Conservation (phyloP, 768 basidiomycete species). For the Austroboletus eburneus region DNA sequence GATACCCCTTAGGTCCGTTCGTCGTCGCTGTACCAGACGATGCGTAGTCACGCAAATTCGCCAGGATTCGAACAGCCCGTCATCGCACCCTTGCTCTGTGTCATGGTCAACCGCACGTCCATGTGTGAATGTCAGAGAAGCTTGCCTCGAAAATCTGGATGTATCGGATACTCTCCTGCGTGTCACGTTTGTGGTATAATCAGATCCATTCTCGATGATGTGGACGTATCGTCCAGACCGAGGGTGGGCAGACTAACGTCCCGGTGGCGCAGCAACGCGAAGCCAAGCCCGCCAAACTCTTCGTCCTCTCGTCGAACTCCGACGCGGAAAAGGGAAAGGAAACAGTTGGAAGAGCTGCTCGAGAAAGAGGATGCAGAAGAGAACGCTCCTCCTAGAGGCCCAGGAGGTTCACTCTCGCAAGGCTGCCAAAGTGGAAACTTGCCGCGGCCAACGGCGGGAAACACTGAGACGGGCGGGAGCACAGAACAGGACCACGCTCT, state of each 20-base stretch:
- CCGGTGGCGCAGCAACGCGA: constrained; percentile 83
- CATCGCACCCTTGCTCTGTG: constrained; percentile 84
- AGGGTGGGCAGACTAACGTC: constrained; percentile 77
- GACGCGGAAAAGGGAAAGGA: constrained; percentile 46
- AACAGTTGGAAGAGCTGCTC: constrained; percentile 53
- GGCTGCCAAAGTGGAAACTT: no score
- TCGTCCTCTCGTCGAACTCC: constrained; percentile 53
- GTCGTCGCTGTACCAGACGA: constrained; percentile 31
- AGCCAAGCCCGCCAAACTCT: constrained; percentile 76
- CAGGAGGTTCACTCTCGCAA: constrained; percentile 89
- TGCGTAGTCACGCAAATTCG: constrained; percentile 48
- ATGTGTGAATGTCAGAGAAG: constrained; percentile 1
- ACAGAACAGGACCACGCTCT: no score
- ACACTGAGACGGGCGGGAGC: no score
- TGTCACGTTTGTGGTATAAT: constrained; percentile 57
- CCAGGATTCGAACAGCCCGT: constrained; percentile 94
- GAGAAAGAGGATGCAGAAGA: constrained; percentile 70
- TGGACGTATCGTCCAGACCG: constrained; percentile 43
- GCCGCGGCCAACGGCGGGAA: no score
- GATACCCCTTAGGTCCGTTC: constrained; percentile 51
- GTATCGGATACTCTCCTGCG: constrained; percentile 66
- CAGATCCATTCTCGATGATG: constrained; percentile 73
- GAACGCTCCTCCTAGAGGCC: constrained; percentile 87
- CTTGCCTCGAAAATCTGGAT: constrained; percentile 84
- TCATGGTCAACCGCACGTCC: constrained; percentile 1